Base-by-base conservation (phyloP, 257 asterid genomes). In the Echites panduratus region DNA sequence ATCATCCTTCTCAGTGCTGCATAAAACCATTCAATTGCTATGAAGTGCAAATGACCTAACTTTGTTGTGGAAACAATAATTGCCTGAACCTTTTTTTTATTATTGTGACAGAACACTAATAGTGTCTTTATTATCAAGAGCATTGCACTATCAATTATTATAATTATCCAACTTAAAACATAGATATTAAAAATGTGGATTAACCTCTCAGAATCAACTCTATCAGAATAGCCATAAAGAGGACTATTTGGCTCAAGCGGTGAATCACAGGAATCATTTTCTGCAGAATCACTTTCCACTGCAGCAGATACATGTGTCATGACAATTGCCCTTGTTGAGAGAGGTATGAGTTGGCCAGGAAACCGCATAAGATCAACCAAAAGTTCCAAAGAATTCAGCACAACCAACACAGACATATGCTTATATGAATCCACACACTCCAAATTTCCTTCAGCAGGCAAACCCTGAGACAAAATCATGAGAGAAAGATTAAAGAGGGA, bases 161-260 rank as follows among this genome's bases (percentile, higher is more conserved):
- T 26, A 62, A 49, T 47, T 32, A 47, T 32, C 68, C 57, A 65
- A 70, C 69, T 41, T 53, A 16, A 5, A 62, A 67, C 20, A 72
- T 40, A 17, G 27, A 52, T 8, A 71, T 45, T 5, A 29, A 52
- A 5, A 29, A 24, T 64, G 49, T 27, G 52, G 49, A 47, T 68
- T 79, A 69, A 93, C 99, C 96, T 84, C 81, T 87, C 98, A 45
- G 87, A 76, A 83, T 92, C 98, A 70, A 72, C 89, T 81, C 87
- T 80, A 75, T 95, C 99, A 10, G 98, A 77, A 79, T 86, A 85
- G 76, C 97, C 99, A 74, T 79, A 92, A 17, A 92, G 91, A 70
- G 99, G 99, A 83, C 99, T 95, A 77, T 95, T 92, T 64, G 99
- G 98, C 83, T 91, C 99, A 85, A 95, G 76, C 19, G 99, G 99